Percentiles rank a stretch among this genome's conserved stretches.
phyloP scores from a whole-genome alignment of 345 rosid species.

The Salix udensis region DNA sequence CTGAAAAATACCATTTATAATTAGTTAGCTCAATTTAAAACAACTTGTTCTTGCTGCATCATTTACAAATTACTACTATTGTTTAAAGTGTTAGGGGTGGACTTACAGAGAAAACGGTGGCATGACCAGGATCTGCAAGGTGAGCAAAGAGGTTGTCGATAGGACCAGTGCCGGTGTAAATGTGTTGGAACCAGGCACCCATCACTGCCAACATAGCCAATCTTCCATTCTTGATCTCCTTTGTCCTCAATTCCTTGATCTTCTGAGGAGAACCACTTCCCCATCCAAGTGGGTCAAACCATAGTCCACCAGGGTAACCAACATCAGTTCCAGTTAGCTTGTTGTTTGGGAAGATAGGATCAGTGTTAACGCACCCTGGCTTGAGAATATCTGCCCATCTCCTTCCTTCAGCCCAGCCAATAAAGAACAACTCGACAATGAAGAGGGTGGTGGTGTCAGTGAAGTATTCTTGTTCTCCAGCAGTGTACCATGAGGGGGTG shows the following conservation, averaged over 20 bases:
- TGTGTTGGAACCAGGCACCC: constrained; percentile 99
- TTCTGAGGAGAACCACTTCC: constrained; percentile 80
- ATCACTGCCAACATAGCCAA: constrained; percentile 97
- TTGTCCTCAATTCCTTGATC: constrained; percentile 82
- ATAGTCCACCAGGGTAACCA: constrained; percentile 97
- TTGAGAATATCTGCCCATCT: constrained; percentile 95
- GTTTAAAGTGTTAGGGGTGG: not conserved
- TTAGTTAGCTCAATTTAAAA: constrained; percentile 1
- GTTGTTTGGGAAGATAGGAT: constrained; percentile 95
- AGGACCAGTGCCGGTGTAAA: constrained; percentile 95
- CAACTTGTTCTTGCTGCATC: not conserved
- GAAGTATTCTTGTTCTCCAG: constrained; percentile 81
- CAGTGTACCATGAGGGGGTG: constrained; percentile 94
- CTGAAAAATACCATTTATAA: constrained; percentile 25
- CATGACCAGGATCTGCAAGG: constrained; percentile 97
- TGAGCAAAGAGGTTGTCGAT: constrained; percentile 95
- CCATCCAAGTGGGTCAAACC: constrained; percentile 99
- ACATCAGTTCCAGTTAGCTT: constrained; percentile 94
- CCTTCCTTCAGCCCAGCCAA: constrained; percentile 97
- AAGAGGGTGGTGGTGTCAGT: constrained; percentile 81
- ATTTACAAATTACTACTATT: not conserved
- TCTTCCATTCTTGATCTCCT: constrained; percentile 95
- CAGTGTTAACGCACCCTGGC: constrained; percentile 94
- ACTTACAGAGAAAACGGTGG: constrained; percentile 84
- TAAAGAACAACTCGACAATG: constrained; percentile 59